phyloP scores from a whole-genome alignment of 2,329 filamentous ascomycete species.

The Biscogniauxia marginata region DNA sequence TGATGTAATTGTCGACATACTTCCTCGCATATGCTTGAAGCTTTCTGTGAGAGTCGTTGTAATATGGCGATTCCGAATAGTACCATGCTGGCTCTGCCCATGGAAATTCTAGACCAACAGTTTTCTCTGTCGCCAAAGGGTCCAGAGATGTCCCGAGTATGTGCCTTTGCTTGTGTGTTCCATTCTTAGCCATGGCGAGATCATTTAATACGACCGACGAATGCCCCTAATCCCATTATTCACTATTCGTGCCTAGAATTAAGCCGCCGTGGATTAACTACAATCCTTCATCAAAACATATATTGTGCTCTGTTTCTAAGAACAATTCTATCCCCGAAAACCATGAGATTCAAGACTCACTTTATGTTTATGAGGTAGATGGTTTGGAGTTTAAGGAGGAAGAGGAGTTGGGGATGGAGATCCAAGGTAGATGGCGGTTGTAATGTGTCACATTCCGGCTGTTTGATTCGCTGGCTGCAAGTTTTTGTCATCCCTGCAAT shows the following conservation, averaged over 20 bases:
- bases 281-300: no score
- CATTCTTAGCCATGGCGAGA: not conserved
- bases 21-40: slow-evolving; percentile 55
- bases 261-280: no score
- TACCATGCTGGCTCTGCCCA: slow-evolving; percentile 29
- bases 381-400: no score
- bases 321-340: no score
- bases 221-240: not conserved
- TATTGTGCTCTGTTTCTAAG: no score
- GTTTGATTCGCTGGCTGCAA: no score
- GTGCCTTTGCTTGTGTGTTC: not conserved
- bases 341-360: no score
- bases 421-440: no score
- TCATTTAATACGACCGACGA: not conserved
- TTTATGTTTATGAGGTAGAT: no score
- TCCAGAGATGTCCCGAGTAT: not conserved
- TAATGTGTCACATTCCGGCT: no score
- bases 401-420: no score
- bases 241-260: not conserved
- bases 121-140: not conserved
- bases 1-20: slow-evolving; percentile 56
- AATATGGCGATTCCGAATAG: slow-evolving; percentile 48
- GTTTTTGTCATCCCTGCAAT: no score
- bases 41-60: slow-evolving; percentile 56
- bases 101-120: slow-evolving; percentile 8